Base-by-base conservation (phyloP, 148 eudicot species). In the Silene latifolia region DNA sequence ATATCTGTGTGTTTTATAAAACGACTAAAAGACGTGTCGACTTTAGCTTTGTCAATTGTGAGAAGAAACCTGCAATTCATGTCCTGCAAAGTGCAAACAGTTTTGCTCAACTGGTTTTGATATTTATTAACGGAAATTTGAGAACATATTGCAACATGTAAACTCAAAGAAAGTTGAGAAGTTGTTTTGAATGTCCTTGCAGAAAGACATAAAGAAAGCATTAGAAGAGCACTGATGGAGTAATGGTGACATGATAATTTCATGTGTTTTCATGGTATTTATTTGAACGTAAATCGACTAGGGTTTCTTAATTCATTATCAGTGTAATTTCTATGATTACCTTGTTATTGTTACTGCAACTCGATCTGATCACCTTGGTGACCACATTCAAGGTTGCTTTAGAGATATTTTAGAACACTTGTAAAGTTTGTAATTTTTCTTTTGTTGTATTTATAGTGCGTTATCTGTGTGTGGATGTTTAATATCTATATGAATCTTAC, bases 121-220 rank as follows among this genome's bases (percentile, higher is more conserved):
- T 13, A 13, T 2, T 51, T 51, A 13, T 13, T 51, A 51, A 51
- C 56, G 5, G 17, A 3, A 13, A 51, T 51, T 35, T 35, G 10
- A 65, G 14, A 11, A 27, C 0, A 21, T 23, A 32, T 13, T 5
- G n/a, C 56, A 10, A 14, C 13, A 6, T 25, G 18, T 0, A 8
- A 61, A 15, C 32, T 21, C 27, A 20, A 4, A 63, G 42, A 29
- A 27, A 63, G 42, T 27, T 63, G 42, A 13, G 15, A 4, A 14
- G n/a, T 65, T 64, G 17, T 25, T 65, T 65, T 65, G 1, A 32
- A 65, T 65, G 69, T 17, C 20, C 47, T 65, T 65, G 69, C 69
- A 65, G 69, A 44, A 15, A 32, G 69, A 65, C 47, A 65, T 65
- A 47, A 65, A 35, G 69, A 65, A 65, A 32, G 69, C 69, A 32